Base-by-base conservation (phyloP, 139 green algal species). In the Auxenochlorella protothecoides region DNA sequence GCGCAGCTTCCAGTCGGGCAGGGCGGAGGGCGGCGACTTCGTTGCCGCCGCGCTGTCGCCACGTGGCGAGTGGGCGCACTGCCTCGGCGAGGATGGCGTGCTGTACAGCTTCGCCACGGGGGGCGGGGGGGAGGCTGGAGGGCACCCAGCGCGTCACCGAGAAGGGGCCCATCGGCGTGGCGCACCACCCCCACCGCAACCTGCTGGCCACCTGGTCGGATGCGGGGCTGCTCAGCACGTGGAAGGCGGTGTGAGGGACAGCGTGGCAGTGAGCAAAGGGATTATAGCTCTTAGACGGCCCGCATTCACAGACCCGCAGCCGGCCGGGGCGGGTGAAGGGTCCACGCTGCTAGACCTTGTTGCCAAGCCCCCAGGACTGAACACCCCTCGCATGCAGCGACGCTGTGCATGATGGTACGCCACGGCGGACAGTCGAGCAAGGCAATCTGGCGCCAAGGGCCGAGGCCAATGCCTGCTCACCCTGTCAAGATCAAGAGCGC, bases 151-250 rank as follows among this genome's bases (percentile, higher is more conserved):
- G 79, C 53, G 52, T 9, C 57, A 86, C 92, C 55, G 88, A 96
- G 4, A 94, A 94, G 74, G 87, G 84, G 5, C 79, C 89, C 9
- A 96, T 98, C 70, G 91, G 93, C 9, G 52, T 98, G 12, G 76
- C 81, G 4, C 92, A 97, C 75, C 94, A 98, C 80, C 94, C 94
- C 3, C 87, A 93, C 76, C 81, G 91, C 44, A 98, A 98, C 74
- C 70, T 97, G 63, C n/a, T 98, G 27, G 93, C 92, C 15, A 96
- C 89, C 0, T 96, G 78, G 56, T 84, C 84, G 1, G 81, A 86
- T 55, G 91, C 96, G 11, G 89, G 92, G 6, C 79, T 80, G 11
- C 70, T 98, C 8, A 92, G 92, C 76, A 85, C 91, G 10, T 98
- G 90, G 89, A 91, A 83, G 65, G 12, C 68, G 11, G n/a, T 10